A percentile compares a stretch with the other conserved stretches of the same genome.
phyloP scores from a whole-genome alignment of 2,329 filamentous ascomycete genomes.

The Passalora sequoiae region DNA sequence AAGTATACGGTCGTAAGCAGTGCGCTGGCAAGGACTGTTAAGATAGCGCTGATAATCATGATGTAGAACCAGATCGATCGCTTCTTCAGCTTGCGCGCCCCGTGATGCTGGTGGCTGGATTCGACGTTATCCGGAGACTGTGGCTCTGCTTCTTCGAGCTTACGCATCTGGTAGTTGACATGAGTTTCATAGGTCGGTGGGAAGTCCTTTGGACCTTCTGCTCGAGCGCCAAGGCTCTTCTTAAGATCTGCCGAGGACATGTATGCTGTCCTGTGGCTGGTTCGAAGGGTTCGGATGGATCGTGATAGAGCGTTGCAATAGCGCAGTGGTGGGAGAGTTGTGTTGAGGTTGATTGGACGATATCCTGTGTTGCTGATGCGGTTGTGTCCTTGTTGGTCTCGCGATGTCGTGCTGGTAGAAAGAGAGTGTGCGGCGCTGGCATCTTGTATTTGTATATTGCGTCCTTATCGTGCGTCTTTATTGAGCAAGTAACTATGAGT shows the following conservation, averaged over 20 bases:
- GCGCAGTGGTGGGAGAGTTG: too few relatives aligned
- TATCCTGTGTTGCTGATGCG: too few relatives aligned
- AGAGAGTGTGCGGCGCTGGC: too few relatives aligned
- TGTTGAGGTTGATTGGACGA: background rate
- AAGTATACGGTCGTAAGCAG: slow-evolving; percentile 1
- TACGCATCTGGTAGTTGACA: slow-evolving; percentile 15
- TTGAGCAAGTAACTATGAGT: slow-evolving; percentile 5
- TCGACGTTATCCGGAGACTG: slow-evolving; percentile 2
- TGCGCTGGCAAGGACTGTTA: slow-evolving; percentile 1
- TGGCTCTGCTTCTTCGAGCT: slow-evolving; percentile 3
- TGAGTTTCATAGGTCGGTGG: slow-evolving; percentile 15
- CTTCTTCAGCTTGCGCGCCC: slow-evolving; percentile 2
- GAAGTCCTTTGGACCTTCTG: slow-evolving; percentile 2
- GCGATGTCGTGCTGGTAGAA: background rate
- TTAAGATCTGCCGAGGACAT: slow-evolving; percentile 11
- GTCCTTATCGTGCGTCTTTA: background rate
- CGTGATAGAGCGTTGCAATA: too few relatives aligned
- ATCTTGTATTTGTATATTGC: background rate
- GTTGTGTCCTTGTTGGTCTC: too few relatives aligned
- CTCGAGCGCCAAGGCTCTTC: slow-evolving; percentile 9
- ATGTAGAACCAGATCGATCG: background rate
- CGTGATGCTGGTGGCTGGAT: slow-evolving; percentile 1
- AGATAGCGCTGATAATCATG: background rate
- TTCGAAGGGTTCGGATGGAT: too few relatives aligned
- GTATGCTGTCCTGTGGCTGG: background rate